These are phyloP conservation scores for Apocynum venetum DNA, from an alignment of 257 asterid genomes.

Conservation along the genomic window DNA sequence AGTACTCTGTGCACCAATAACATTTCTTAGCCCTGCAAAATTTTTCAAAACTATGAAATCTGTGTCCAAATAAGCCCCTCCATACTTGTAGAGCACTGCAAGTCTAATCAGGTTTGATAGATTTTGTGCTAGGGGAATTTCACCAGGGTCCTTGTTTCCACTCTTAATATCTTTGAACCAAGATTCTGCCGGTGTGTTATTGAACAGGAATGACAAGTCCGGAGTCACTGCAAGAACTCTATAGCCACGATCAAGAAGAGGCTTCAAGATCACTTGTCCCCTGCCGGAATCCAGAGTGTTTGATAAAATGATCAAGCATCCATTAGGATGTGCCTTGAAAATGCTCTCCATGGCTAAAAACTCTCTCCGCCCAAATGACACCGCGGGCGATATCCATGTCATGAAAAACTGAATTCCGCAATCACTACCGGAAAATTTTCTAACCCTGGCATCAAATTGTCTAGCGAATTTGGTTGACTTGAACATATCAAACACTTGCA, in stretches of 20 bases:
- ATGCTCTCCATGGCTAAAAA: constrained; percentile 46
- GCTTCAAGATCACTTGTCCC: constrained; percentile 33
- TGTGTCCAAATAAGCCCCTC: constrained; percentile 63
- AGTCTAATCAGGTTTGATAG: constrained; percentile 63
- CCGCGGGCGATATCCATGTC: constrained; percentile 27
- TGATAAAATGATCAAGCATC: constrained; percentile 56
- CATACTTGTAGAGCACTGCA: constrained; percentile 54
- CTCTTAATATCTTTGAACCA: constrained; percentile 52
- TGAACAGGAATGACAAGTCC: constrained; percentile 29
- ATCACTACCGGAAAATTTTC: background rate
- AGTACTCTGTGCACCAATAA: constrained; percentile 60
- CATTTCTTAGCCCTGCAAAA: constrained; percentile 46
- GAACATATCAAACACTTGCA: constrained; percentile 11
- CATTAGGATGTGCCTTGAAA: constrained; percentile 44
- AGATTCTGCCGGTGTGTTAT: constrained; percentile 44
- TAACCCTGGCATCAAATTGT: constrained; percentile 15
- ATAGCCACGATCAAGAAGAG: constrained; percentile 44
- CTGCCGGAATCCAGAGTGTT: constrained; percentile 43
- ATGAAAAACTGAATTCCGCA: constrained; percentile 28
- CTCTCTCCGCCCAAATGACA: constrained; percentile 37
- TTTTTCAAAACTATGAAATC: constrained; percentile 59
- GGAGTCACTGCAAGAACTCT: constrained; percentile 39
- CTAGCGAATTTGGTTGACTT: constrained; percentile 4
- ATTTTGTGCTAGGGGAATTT: constrained; percentile 55
- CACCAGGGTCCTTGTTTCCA: constrained; percentile 49